These are phyloP conservation scores for Spergularia marina DNA, from an alignment of 148 eudicot species.

Conservation along the genomic window DNA sequence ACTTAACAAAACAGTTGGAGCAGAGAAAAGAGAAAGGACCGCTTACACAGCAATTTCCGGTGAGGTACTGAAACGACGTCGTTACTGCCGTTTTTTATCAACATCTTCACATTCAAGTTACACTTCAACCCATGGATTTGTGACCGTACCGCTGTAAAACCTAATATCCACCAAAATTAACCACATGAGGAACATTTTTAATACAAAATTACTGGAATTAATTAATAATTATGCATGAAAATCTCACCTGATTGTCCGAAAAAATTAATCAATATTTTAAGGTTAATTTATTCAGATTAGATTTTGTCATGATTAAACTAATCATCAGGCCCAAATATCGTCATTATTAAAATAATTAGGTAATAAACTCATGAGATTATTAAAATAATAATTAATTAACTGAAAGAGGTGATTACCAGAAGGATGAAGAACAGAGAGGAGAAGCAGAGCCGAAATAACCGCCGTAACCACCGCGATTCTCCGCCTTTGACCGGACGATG, in stretches of 20 bases:
- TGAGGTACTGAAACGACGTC: slow-evolving; percentile 33
- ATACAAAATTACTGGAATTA: background rate
- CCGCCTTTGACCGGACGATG: slow-evolving; percentile 20
- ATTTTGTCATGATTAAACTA: background rate
- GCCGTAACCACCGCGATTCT: slow-evolving; percentile 39
- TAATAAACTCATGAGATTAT: background rate
- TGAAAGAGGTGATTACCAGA: slow-evolving; percentile 26
- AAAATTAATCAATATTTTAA: background rate
- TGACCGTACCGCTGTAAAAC: slow-evolving; percentile 3
- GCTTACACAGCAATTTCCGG: slow-evolving; percentile 57
- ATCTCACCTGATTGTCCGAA: background rate
- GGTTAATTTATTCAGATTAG: background rate
- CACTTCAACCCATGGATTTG: background rate
- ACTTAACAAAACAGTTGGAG: slow-evolving; percentile 1
- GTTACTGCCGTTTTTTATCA: slow-evolving; percentile 23
- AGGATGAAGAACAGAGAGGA: slow-evolving; percentile 20
- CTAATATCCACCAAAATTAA: background rate
- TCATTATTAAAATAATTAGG: background rate
- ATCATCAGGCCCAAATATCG: background rate
- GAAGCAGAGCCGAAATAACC: slow-evolving; percentile 31
- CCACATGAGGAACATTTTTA: background rate
- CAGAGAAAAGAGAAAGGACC: slow-evolving; percentile 9
- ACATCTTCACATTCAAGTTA: slow-evolving; percentile 8
- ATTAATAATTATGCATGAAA: background rate
- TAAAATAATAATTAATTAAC: background rate